phyloP scores from a whole-genome alignment of 1,139 yeast genomes.

The Debaryomycetaceae sp. region DNA sequence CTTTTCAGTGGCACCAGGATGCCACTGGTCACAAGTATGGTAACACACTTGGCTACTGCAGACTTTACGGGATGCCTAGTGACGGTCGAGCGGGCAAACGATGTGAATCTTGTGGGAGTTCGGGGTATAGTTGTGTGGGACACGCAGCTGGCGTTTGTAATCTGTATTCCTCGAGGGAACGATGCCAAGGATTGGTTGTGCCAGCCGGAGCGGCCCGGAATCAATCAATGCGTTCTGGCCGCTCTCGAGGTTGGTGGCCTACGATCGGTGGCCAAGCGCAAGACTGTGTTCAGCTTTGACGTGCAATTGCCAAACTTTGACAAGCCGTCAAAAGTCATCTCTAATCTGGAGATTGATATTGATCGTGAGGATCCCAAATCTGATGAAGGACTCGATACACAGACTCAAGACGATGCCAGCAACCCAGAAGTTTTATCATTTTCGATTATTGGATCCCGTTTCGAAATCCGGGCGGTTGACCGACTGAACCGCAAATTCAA shows the following conservation, averaged over 20 bases:
- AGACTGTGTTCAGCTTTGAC: constrained; percentile 47
- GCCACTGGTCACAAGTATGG: constrained; percentile 20
- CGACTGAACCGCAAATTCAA: constrained; percentile 83
- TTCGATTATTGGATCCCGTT: constrained; percentile 69
- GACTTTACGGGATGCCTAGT: constrained; percentile 76
- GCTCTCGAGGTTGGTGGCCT: constrained; percentile 39
- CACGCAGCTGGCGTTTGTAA: constrained; percentile 61
- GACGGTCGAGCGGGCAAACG: constrained; percentile 47
- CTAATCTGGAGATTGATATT: background rate
- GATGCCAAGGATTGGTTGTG: constrained; percentile 24
- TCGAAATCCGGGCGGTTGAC: constrained; percentile 68
- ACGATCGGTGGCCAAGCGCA: constrained; percentile 48
- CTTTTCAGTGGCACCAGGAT: constrained; percentile 18
- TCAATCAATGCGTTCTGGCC: constrained; percentile 9
- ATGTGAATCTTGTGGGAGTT: constrained; percentile 49
- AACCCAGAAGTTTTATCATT: constrained; percentile 34
- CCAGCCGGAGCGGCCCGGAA: constrained; percentile 1
- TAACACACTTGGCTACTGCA: constrained; percentile 60
- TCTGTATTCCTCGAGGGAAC: constrained; percentile 42
- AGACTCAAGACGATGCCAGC: constrained; percentile 5
- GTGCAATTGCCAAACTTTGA: constrained; percentile 20
- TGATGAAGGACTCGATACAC: constrained; percentile 1
- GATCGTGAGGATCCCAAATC: background rate
- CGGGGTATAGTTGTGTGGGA: constrained; percentile 84
- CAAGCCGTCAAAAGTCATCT: background rate